Evolutionary conservation across 1,139 yeast genomes (phyloP), one percentile per base, ranked within the genome.

Genomic region (Zygosaccharomyces sapae): DNA sequence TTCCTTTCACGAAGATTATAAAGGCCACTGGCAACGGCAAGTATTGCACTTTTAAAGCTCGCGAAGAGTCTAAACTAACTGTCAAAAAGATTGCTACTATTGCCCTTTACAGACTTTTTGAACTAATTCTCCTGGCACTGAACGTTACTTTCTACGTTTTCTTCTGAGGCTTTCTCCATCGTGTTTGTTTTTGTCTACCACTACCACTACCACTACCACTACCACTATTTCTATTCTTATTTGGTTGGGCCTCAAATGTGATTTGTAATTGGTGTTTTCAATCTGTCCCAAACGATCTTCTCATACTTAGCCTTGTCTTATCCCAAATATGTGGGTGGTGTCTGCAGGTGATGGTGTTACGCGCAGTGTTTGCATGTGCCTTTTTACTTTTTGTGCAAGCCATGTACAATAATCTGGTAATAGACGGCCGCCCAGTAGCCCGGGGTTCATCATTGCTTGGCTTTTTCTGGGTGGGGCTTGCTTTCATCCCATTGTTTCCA

Each of bases 371-470:
- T 60, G 86, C 82, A 0, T 80, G 80, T 33, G 77, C 76, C 3
- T 81, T 81, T 70, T 86, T 87, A 38, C 66, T 81, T 41, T 80
- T 81, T 59, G 84, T 81, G 3, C 62, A 66, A 41, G 71, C 74
- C 1, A 69, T 81, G 72, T 81, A 72, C 55, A 53, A 62, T 34
- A 76, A 76, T 55, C 61, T 77, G 45, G 71, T 69, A 1, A 71
- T 73, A 7, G 55, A 68, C 1, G 72, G 69, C 41, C 79, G 69
- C 56, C 81, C 82, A 2, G 80, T 77, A 6, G 84, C 72, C 0
- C 77, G 79, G 79, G 84, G 83, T 2, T 68, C 77, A 1, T 69
- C 76, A 8, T 56, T 79, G 12, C 57, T 79, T 44, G 82, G 74
- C 0, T 71, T 73, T 45, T 59, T 78, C 36, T 57, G 74, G 3